Conservation (phyloP, 306 rosid genomes). For the Heteromeles arbutifolia region DNA sequence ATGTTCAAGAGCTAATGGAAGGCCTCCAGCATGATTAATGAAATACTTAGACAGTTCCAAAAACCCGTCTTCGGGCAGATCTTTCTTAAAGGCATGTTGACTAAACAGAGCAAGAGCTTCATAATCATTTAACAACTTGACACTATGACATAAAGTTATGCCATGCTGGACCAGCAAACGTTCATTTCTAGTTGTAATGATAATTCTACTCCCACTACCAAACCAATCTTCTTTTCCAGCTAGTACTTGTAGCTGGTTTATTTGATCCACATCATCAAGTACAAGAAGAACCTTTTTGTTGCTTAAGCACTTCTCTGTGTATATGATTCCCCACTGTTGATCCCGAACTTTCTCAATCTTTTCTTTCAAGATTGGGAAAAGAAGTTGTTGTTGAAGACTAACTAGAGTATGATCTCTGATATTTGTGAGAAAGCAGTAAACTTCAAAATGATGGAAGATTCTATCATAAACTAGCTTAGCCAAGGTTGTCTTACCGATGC, state of each 20-base stretch:
- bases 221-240: conserved; percentile 15
- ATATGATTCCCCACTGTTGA: background rate
- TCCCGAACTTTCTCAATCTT: background rate
- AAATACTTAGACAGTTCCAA: background rate
- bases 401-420: background rate
- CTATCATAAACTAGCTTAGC: background rate
- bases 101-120: background rate
- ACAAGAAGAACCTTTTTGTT: conserved; percentile 11
- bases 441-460: background rate
- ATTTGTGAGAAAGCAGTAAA: background rate
- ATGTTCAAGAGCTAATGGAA: background rate
- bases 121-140: background rate
- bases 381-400: conserved; percentile 21
- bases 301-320: conserved; percentile 16
- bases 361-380: conserved; percentile 3
- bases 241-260: conserved; percentile 24
- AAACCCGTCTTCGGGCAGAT: too few species aligned
- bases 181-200: conserved; percentile 26
- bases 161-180: conserved; percentile 8
- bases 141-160: too few species aligned
- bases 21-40: background rate
- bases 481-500: background rate
- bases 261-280: conserved; percentile 28
- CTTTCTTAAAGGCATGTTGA: too few species aligned
- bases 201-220: conserved; percentile 30